A percentile compares a stretch with the other conserved stretches of the same genome.
These are phyloP conservation scores for Lepidopterella palustris DNA, from an alignment of 495 filamentous ascomycete genomes.

Conservation along the genomic window DNA sequence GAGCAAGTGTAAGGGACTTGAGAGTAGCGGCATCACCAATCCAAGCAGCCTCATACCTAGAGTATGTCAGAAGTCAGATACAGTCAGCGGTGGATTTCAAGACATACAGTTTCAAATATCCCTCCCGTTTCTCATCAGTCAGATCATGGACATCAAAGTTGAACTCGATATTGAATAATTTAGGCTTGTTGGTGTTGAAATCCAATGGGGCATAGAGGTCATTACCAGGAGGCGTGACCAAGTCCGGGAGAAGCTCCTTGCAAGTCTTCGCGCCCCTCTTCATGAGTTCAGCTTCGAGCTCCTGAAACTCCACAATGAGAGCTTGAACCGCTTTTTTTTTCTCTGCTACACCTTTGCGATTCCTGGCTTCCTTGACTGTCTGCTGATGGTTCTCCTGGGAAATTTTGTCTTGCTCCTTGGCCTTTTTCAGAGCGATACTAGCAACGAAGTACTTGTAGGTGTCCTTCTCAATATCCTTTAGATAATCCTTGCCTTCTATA, in stretches of 20 bases:
- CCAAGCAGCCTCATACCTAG: constrained; percentile 64
- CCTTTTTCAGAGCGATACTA: constrained; percentile 31
- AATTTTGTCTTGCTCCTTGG: constrained; percentile 15
- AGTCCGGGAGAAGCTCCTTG: constrained; percentile 53
- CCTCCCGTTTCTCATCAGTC: constrained; percentile 45
- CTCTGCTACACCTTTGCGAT: constrained; percentile 38
- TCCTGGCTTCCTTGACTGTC: constrained; percentile 26
- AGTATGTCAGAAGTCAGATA: neutral
- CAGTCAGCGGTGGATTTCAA: neutral
- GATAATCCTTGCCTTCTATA: constrained; percentile 38
- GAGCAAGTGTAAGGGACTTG: constrained; percentile 46
- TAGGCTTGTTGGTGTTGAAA: constrained; percentile 10
- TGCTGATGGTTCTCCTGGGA: constrained; percentile 29
- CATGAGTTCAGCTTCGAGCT: constrained; percentile 48
- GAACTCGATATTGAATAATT: constrained; percentile 44
- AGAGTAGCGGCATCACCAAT: constrained; percentile 54
- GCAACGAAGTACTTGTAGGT: constrained; percentile 51
- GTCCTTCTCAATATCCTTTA: constrained; percentile 40
- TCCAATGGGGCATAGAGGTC: no score
- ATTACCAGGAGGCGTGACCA: neutral
- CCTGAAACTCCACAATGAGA: constrained; percentile 45
- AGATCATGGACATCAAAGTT: constrained; percentile 41
- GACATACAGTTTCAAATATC: constrained; percentile 50
- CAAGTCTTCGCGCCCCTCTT: constrained; percentile 58
- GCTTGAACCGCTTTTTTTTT: constrained; percentile 48